Evolutionary conservation across 345 rosid species (phyloP).

Genomic region (Boechera retrofracta): DNA sequence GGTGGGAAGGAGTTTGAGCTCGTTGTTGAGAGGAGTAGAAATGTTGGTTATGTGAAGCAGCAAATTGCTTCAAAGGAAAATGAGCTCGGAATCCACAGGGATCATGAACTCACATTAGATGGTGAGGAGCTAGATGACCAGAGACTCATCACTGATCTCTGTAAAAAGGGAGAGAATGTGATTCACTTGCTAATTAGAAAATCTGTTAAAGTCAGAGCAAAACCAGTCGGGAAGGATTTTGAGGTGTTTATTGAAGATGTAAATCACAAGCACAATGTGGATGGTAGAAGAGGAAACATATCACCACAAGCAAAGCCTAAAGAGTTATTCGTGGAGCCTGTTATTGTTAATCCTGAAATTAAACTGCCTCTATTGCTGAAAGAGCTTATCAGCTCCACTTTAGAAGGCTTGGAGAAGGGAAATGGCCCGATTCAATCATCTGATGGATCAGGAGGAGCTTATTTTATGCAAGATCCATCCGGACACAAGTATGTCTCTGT

Average conservation of each 20-base stretch:
- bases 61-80: constrained; percentile 62
- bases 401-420: constrained; percentile 68
- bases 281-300: constrained; percentile 38
- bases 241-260: constrained; percentile 58
- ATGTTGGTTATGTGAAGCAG: constrained; percentile 80
- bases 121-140: constrained; percentile 89
- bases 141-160: constrained; percentile 66
- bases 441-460: constrained; percentile 90
- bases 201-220: constrained; percentile 64
- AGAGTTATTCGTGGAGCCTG: constrained; percentile 67
- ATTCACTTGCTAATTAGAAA: constrained; percentile 64
- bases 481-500: constrained; percentile 69
- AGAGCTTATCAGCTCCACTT: constrained; percentile 66
- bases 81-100: constrained; percentile 50
- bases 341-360: constrained; percentile 49
- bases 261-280: constrained; percentile 41
- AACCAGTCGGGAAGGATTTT: constrained; percentile 57
- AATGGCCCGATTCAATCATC: constrained; percentile 66
- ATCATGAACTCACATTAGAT: constrained; percentile 68
- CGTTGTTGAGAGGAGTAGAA: constrained; percentile 63
- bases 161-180: constrained; percentile 58
- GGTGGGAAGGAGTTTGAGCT: constrained; percentile 71
- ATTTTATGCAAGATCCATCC: constrained; percentile 78
- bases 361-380: constrained; percentile 52
- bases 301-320: constrained; percentile 41